Evolutionary conservation across 2,329 filamentous ascomycete species (phyloP).

Genomic region (Cercospora sojina): DNA sequence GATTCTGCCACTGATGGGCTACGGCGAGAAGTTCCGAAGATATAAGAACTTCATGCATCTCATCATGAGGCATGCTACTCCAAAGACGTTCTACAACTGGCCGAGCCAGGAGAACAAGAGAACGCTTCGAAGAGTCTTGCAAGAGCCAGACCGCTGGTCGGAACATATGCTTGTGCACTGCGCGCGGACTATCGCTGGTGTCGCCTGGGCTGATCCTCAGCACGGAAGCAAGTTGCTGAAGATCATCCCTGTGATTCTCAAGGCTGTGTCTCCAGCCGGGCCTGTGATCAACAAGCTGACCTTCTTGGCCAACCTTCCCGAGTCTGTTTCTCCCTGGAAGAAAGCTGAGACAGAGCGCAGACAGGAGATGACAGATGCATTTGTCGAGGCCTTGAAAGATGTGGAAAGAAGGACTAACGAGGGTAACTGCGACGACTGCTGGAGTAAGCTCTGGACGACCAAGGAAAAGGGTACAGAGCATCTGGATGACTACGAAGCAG

Average conservation of each 20-base stretch:
- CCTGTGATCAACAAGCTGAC: slow-evolving; percentile 39
- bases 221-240: slow-evolving; percentile 38
- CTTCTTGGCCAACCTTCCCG: slow-evolving; percentile 36
- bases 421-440: slow-evolving; percentile 32
- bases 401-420: slow-evolving; percentile 31
- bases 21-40: slow-evolving; percentile 34
- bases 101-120: slow-evolving; percentile 38
- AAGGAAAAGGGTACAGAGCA: slow-evolving; percentile 36
- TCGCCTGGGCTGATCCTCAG: slow-evolving; percentile 38
- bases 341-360: slow-evolving; percentile 32
- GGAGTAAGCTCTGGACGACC: slow-evolving; percentile 38
- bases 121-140: slow-evolving; percentile 36
- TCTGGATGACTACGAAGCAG: slow-evolving; percentile 37
- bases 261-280: slow-evolving; percentile 37
- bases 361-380: slow-evolving; percentile 36
- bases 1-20: slow-evolving; percentile 38
- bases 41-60: slow-evolving; percentile 41
- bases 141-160: slow-evolving; percentile 37
- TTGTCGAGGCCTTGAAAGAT: slow-evolving; percentile 37
- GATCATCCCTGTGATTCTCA: slow-evolving; percentile 38
- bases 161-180: slow-evolving; percentile 38
- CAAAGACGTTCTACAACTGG: slow-evolving; percentile 36
- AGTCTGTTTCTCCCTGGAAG: slow-evolving; percentile 36
- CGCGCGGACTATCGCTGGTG: slow-evolving; percentile 36
- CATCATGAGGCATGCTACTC: slow-evolving; percentile 37